phyloP scores from a whole-genome alignment of 148 eudicot species.

The Agrostemma githago region DNA sequence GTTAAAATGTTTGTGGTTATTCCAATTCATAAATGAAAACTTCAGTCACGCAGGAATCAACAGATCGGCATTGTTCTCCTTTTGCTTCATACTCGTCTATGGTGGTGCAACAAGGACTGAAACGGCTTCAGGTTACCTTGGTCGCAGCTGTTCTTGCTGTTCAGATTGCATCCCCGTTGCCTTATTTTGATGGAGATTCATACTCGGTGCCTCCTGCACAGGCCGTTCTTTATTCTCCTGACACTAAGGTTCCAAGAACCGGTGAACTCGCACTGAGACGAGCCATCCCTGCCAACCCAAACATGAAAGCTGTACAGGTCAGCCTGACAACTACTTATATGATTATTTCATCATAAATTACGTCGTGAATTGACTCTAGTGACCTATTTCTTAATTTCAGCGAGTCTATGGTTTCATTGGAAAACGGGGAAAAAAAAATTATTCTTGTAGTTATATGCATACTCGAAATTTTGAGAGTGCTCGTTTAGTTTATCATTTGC shows the following conservation, averaged over 20 bases:
- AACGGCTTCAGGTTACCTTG: conserved; percentile 39
- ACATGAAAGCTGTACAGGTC: conserved; percentile 94
- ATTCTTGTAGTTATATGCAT: neutral
- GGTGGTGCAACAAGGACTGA: conserved; percentile 37
- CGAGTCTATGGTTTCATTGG: neutral
- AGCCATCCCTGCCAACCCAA: conserved; percentile 89
- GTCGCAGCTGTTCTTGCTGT: conserved; percentile 42
- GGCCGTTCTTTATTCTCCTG: conserved; percentile 94
- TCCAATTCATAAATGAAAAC: conserved; percentile 28
- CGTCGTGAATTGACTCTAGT: neutral
- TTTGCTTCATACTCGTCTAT: conserved; percentile 18
- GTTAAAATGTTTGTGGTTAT: conserved; percentile 13
- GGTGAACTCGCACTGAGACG: conserved; percentile 90
- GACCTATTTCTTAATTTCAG: neutral
- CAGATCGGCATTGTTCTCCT: conserved; percentile 22
- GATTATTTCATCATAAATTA: neutral
- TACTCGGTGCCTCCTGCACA: conserved; percentile 51
- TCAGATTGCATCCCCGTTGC: conserved; percentile 56
- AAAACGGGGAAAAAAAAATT: neutral
- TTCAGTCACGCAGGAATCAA: conserved; percentile 66
- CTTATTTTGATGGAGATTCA: conserved; percentile 36
- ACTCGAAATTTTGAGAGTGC: neutral
- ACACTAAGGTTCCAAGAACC: conserved; percentile 92
- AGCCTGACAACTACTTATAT: neutral
- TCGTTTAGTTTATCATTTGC: neutral